phyloP scores from a whole-genome alignment of 2,329 filamentous ascomycete genomes.

The Ophiocordyceps camponoti-saundersi region DNA sequence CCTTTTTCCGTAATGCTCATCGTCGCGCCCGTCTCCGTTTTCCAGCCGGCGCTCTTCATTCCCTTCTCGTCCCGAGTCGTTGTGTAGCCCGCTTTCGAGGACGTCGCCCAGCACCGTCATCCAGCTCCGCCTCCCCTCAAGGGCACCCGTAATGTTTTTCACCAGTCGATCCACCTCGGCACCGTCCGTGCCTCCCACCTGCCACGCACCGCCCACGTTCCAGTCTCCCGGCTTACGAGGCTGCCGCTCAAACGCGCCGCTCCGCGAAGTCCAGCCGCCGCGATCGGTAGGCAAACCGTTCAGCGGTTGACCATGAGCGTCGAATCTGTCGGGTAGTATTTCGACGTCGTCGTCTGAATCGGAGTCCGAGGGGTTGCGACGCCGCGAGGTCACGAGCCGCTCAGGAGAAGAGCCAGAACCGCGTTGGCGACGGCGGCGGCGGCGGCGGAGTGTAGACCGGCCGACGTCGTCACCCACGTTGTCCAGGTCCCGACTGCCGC shows the following conservation, averaged over 20 bases:
- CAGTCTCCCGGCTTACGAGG: slow-evolving; percentile 14
- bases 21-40: background rate
- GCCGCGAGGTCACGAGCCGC: slow-evolving; percentile 9
- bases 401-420: slow-evolving; percentile 19
- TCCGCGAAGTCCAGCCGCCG: slow-evolving; percentile 16
- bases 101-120: slow-evolving; percentile 13
- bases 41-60: background rate
- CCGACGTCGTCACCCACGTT: slow-evolving; percentile 4
- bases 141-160: slow-evolving; percentile 10
- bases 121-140: slow-evolving; percentile 15
- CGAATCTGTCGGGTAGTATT: slow-evolving; percentile 29
- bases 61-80: background rate
- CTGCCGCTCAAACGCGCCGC: slow-evolving; percentile 24
- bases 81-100: slow-evolving; percentile 8
- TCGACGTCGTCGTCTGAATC: slow-evolving; percentile 23
- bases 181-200: slow-evolving; percentile 24
- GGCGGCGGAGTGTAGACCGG: slow-evolving; percentile 6
- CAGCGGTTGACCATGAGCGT: slow-evolving; percentile 23
- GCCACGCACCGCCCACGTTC: slow-evolving; percentile 25
- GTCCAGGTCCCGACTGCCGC: slow-evolving; percentile 6
- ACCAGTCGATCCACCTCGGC: slow-evolving; percentile 20
- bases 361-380: slow-evolving; percentile 6
- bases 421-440: slow-evolving; percentile 11
- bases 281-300: slow-evolving; percentile 7
- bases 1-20: slow-evolving; percentile 3